Conservation (phyloP, 2,329 filamentous ascomycete genomes). For the Colletotrichum liriopes region DNA sequence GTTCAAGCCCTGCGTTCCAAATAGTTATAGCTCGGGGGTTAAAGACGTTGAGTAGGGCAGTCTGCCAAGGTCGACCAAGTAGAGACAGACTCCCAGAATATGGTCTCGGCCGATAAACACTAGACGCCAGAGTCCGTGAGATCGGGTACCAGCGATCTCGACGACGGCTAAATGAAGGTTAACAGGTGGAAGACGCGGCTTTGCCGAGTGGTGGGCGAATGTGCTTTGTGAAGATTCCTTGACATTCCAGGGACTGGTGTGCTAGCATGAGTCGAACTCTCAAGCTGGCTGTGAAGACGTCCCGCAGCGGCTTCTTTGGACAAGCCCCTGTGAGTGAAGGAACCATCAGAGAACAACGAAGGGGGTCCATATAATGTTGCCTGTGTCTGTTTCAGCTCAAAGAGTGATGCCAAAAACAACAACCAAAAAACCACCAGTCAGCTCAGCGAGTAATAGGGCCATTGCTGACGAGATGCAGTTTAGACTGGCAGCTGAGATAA, state of each 20-base stretch:
- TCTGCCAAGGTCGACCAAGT: slow-evolving; percentile 2
- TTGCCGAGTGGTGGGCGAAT: background rate
- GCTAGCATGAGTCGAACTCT: background rate
- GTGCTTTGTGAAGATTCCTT: background rate
- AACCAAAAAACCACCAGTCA: background rate
- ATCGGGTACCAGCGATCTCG: background rate
- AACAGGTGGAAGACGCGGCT: too few relatives aligned
- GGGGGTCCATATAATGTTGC: background rate
- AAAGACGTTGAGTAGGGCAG: slow-evolving; percentile 14
- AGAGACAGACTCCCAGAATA: background rate
- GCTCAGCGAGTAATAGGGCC: background rate
- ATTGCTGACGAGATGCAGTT: slow-evolving; percentile 7
- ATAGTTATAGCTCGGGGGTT: background rate
- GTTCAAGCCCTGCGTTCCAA: slow-evolving; percentile 17
- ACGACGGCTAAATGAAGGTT: background rate
- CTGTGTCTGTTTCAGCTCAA: background rate
- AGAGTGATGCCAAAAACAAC: too few relatives aligned
- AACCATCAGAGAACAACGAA: background rate
- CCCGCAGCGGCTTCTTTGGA: background rate
- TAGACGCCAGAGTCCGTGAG: background rate
- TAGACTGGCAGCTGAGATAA: background rate
- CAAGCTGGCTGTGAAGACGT: background rate
- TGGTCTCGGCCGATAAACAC: slow-evolving; percentile 21
- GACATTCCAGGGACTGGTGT: background rate
- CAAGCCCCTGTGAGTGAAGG: background rate